Base-by-base conservation (phyloP, 1,284 basidiomycete genomes). In the Pulveroboletus sp. region DNA sequence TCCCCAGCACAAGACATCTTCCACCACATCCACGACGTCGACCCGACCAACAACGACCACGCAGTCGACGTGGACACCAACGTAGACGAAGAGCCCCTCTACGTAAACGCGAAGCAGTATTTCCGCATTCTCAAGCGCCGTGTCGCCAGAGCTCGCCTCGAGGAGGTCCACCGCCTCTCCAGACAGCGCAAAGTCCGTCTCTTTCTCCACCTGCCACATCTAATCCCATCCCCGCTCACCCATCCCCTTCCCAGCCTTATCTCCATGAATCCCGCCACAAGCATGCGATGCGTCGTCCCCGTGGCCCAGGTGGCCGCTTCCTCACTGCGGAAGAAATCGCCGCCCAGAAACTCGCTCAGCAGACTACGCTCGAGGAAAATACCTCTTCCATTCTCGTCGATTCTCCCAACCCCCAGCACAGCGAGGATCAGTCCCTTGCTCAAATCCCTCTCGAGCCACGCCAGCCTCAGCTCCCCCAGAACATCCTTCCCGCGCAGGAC, bases 71-170 rank as follows among this genome's bases (percentile, higher is more conserved):
- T 40, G 18, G 71, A 74, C 52, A 33, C 49, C 7, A 62, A 57
- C 56, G 78, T 92, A 66, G 94, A 96, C 75, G 94, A 97, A 66
- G 94, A 97, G 71, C 95, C 95, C 28, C 84, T 97, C 63, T 96
- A 96, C 76, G 96, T 98, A 61, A 98, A 98, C 69, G 95, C 95
- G 49, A 98, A 98, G 73, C 95, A 98, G 76, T 98, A 97, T 73
- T 93, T 95, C 68, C 90, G 96, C 66, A 98, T 98, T 70, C 82
- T 98, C 70, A 97, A 97, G 78, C 83, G 95, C 58, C 83, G 95
- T 53, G 83, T 91, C 62, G 94, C 94, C 9, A 78, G 95, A 39
- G 92, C 93, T 3, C 81, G 96, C 31, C 79, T 97, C 48, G 94
- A 96, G 68, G 95, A 97, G 75, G 81, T 98, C 51, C 94, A 96